phyloP scores from a whole-genome alignment of 805 yeast species.

The Priceomyces castillae region DNA sequence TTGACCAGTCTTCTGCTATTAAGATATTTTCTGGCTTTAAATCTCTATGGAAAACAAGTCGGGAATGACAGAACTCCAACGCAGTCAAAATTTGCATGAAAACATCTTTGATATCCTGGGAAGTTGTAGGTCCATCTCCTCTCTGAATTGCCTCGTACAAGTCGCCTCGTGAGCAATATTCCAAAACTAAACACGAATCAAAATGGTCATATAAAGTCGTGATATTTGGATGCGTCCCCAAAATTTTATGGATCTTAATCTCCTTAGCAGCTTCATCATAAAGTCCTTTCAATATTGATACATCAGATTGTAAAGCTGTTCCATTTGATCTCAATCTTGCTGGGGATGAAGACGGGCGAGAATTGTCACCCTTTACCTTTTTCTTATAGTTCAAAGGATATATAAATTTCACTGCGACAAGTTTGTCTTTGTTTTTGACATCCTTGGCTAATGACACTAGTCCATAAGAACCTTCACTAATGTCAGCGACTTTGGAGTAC shows the following conservation, averaged over 20 bases:
- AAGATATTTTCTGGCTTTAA: constrained; percentile 58
- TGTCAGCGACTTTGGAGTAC: constrained; percentile 66
- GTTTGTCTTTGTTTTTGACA: constrained; percentile 37
- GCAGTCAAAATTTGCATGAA: constrained; percentile 50
- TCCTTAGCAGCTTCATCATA: constrained; percentile 65
- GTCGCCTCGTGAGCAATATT: constrained; percentile 86
- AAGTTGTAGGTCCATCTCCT: constrained; percentile 59
- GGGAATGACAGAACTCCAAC: constrained; percentile 48
- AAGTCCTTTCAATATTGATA: constrained; percentile 28
- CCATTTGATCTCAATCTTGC: constrained; percentile 27
- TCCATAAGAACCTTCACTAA: constrained; percentile 93
- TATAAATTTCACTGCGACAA: constrained; percentile 86
- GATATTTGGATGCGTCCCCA: constrained; percentile 52
- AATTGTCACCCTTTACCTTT: constrained; percentile 15
- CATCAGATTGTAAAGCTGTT: constrained; percentile 9
- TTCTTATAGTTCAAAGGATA: constrained; percentile 51
- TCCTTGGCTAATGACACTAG: constrained; percentile 86
- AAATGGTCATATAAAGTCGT: constrained; percentile 47
- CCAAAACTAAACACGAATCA: constrained; percentile 58
- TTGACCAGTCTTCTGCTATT: constrained; percentile 54
- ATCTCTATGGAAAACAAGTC: constrained; percentile 53
- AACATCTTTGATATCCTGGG: constrained; percentile 55
- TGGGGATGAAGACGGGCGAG: constrained; percentile 35
- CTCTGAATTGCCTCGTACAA: constrained; percentile 73
- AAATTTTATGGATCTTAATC: constrained; percentile 58